Conservation (phyloP, 2,329 filamentous ascomycete genomes). For the Xenosphaeropsis pyriputrescens region DNA sequence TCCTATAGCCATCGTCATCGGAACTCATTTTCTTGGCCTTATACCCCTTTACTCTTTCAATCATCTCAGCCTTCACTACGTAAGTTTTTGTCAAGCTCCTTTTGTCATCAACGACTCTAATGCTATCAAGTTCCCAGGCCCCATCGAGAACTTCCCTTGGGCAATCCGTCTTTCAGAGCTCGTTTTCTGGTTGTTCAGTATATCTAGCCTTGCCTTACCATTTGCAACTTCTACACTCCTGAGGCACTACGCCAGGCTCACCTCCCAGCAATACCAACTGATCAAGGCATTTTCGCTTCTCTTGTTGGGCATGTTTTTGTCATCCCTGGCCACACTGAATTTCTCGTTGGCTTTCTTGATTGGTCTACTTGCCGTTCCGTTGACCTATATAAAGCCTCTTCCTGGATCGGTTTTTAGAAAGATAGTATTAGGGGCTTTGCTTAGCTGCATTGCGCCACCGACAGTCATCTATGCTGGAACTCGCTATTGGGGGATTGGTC, state of each 20-base stretch:
- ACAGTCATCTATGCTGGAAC: slow-evolving; percentile 32
- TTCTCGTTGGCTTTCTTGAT: slow-evolving; percentile 82
- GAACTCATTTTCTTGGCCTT: slow-evolving; percentile 61
- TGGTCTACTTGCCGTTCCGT: slow-evolving; percentile 62
- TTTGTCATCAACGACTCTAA: too few species aligned
- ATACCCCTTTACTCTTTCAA: slow-evolving; percentile 83
- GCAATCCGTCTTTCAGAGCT: too few species aligned
- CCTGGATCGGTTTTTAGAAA: slow-evolving; percentile 22
- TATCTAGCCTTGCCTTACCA: slow-evolving; percentile 29
- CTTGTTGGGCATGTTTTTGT: slow-evolving; percentile 79
- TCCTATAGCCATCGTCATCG: slow-evolving; percentile 58
- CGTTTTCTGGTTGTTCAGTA: too few species aligned
- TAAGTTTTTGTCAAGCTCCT: slow-evolving; percentile 20
- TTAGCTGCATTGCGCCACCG: slow-evolving; percentile 48
- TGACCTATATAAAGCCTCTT: slow-evolving; percentile 56
- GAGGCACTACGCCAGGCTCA: slow-evolving; percentile 33
- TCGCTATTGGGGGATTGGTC: slow-evolving; percentile 27
- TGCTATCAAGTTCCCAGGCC: too few species aligned
- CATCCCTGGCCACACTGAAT: slow-evolving; percentile 86
- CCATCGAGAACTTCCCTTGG: too few species aligned
- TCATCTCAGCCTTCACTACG: slow-evolving; percentile 42
- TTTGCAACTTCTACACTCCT: slow-evolving; percentile 39
- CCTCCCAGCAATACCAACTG: slow-evolving; percentile 57
- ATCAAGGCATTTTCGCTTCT: slow-evolving; percentile 89
- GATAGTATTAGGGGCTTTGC: slow-evolving; percentile 29